These are phyloP conservation scores for Annona squamosa DNA, from an alignment of 164 flowering plant genomes.

Conservation along the genomic window DNA sequence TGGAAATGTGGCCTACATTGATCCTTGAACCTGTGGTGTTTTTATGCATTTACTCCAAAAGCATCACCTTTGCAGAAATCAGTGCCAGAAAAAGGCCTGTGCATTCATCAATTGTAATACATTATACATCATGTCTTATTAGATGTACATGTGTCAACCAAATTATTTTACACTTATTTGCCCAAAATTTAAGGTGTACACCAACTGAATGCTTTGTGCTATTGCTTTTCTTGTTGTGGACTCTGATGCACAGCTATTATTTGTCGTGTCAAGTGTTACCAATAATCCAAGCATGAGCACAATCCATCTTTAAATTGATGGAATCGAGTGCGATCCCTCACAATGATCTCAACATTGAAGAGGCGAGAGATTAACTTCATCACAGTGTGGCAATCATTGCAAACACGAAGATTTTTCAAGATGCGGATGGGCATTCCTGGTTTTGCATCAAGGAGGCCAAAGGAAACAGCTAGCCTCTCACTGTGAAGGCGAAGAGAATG, in stretches of 20 bases:
- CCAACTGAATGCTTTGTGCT: not conserved
- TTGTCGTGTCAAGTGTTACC: slow-evolving; percentile 26
- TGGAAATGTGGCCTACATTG: not conserved
- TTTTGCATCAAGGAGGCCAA: slow-evolving; percentile 43
- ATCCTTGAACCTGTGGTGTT: not conserved
- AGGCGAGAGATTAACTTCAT: slow-evolving; percentile 49
- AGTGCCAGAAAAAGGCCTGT: not conserved
- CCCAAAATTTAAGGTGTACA: not conserved
- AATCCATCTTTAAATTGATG: slow-evolving; percentile 60
- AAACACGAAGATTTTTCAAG: slow-evolving; percentile 63
- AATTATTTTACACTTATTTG: not conserved
- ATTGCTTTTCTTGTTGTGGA: not conserved
- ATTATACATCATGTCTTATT: not conserved
- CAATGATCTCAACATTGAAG: slow-evolving; percentile 53
- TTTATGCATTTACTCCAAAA: not conserved
- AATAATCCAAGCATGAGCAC: slow-evolving; percentile 70
- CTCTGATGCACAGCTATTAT: not conserved
- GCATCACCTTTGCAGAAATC: not conserved
- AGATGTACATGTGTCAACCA: not conserved
- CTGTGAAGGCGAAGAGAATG: slow-evolving; percentile 54
- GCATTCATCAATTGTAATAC: not conserved
- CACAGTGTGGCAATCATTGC: slow-evolving; percentile 63
- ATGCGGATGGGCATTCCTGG: slow-evolving; percentile 56
- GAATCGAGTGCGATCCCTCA: slow-evolving; percentile 71
- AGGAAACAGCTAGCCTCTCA: slow-evolving; percentile 76